Evolutionary conservation across 2,329 filamentous ascomycete genomes (phyloP).

Genomic region (Pezicula rhizophila): DNA sequence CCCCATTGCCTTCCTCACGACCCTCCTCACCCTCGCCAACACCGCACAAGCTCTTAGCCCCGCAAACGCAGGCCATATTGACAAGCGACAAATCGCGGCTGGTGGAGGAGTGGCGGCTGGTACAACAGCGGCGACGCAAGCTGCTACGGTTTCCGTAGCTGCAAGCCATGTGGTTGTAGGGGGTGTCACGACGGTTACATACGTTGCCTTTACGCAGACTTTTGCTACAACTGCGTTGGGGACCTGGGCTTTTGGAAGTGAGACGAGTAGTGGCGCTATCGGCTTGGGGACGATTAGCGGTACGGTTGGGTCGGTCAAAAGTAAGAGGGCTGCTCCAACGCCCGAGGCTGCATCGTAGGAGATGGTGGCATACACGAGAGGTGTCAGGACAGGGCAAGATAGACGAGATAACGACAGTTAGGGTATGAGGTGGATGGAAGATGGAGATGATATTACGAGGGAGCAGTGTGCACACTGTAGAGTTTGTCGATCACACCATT

Average conservation of each 20-base stretch:
- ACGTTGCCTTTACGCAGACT: slow-evolving; percentile 19
- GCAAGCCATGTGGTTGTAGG: slow-evolving; percentile 13
- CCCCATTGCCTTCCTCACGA: no score
- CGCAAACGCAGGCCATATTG: no score
- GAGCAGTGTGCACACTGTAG: no score
- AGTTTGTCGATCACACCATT: no score
- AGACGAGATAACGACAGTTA: no score
- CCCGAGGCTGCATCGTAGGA: background rate
- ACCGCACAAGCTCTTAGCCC: no score
- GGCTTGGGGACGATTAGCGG: slow-evolving; percentile 20
- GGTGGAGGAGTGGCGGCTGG: background rate
- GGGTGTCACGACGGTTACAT: slow-evolving; percentile 13
- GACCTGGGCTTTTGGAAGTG: slow-evolving; percentile 21
- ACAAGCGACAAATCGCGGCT: background rate
- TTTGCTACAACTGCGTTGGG: slow-evolving; percentile 25
- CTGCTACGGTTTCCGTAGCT: slow-evolving; percentile 10
- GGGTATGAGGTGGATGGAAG: no score
- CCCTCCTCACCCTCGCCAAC: no score
- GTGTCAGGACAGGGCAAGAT: no score
- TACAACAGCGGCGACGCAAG: slow-evolving; percentile 11
- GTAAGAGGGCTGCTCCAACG: slow-evolving; percentile 6
- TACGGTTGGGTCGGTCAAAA: slow-evolving; percentile 6
- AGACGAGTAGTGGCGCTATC: slow-evolving; percentile 18
- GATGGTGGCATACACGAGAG: no score
- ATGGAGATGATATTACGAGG: no score